Conservation (phyloP, 352 stramenopile genomes). For the Pythium insidiosum region DNA sequence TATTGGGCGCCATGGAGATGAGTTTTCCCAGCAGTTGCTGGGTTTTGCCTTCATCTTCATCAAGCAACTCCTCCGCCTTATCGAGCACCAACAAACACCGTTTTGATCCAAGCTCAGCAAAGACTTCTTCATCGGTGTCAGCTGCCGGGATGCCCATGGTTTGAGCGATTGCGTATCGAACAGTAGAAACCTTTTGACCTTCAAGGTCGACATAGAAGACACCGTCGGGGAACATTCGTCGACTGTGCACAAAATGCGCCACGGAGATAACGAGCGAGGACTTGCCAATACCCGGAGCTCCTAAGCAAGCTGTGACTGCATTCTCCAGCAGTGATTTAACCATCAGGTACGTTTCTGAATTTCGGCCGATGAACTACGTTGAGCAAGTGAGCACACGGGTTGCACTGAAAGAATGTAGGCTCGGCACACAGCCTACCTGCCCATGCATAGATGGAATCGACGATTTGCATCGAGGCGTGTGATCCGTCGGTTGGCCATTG, state of each 20-base stretch:
- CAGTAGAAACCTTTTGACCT: slow-evolving; percentile 69
- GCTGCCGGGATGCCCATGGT: slow-evolving; percentile 68
- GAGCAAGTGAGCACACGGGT: too few relatives aligned
- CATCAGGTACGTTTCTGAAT: slow-evolving; percentile 73
- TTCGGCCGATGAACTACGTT: slow-evolving; percentile 62
- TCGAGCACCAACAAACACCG: slow-evolving; percentile 68
- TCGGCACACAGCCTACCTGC: slow-evolving; percentile 31
- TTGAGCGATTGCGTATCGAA: slow-evolving; percentile 75
- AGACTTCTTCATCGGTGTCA: slow-evolving; percentile 71
- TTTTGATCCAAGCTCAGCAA: slow-evolving; percentile 55
- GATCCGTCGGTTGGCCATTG: slow-evolving; percentile 45
- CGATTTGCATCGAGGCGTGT: slow-evolving; percentile 58
- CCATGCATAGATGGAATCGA: slow-evolving; percentile 79
- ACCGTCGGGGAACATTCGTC: slow-evolving; percentile 68
- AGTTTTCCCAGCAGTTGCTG: slow-evolving; percentile 61
- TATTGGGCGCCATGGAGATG: slow-evolving; percentile 62
- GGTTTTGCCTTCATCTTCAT: slow-evolving; percentile 66
- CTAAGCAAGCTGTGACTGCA: slow-evolving; percentile 62
- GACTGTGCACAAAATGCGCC: slow-evolving; percentile 71
- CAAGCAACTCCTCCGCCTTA: slow-evolving; percentile 73
- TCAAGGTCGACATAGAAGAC: slow-evolving; percentile 83
- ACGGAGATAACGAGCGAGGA: slow-evolving; percentile 77
- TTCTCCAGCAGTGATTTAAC: slow-evolving; percentile 71
- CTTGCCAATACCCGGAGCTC: slow-evolving; percentile 72
- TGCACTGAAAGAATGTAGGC: too few relatives aligned